A percentile compares a stretch with the other conserved stretches of the same genome.
These are phyloP conservation scores for Acanthamoeba culbertsoni DNA, from an alignment of 208 protist genomes.

Conservation along the genomic window DNA sequence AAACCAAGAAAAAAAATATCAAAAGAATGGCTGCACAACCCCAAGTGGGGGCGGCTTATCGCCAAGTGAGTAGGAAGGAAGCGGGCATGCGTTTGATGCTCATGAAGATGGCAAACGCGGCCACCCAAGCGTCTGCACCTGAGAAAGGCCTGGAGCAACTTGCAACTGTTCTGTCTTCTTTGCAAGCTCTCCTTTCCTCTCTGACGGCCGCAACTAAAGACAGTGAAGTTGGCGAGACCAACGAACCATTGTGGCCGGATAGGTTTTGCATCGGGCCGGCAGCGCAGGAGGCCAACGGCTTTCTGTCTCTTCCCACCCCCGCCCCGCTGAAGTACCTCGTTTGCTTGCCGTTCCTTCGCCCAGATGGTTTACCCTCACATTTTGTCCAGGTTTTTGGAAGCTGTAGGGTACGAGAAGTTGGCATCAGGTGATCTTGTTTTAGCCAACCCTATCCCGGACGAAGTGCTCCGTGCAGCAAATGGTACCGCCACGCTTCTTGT, in stretches of 20 bases:
- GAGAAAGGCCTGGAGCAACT: not conserved
- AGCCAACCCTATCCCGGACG: not conserved
- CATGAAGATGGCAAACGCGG: not conserved
- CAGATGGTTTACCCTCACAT: not conserved
- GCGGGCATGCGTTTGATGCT: not conserved
- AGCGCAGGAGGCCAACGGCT: not conserved
- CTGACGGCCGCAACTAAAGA: not conserved
- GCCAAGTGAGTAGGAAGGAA: not conserved
- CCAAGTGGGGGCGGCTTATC: not conserved
- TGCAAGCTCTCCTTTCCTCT: not conserved
- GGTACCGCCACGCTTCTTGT: not conserved
- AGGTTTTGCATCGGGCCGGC: not conserved
- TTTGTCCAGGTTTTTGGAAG: not conserved
- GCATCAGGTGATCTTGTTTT: not conserved
- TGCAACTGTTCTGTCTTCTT: not conserved
- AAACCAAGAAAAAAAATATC: not conserved
- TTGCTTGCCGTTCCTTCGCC: not conserved
- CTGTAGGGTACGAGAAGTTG: not conserved
- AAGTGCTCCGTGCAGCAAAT: not conserved
- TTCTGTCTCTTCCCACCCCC: not conserved
- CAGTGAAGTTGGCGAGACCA: not conserved
- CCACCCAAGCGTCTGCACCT: not conserved
- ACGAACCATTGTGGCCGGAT: not conserved
- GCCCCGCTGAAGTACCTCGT: not conserved
- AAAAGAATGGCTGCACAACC: not conserved